Evolutionary conservation across 2,329 filamentous ascomycete genomes (phyloP), one percentile per base, ranked within the genome.

Genomic region (Waltergamsia citrina): DNA sequence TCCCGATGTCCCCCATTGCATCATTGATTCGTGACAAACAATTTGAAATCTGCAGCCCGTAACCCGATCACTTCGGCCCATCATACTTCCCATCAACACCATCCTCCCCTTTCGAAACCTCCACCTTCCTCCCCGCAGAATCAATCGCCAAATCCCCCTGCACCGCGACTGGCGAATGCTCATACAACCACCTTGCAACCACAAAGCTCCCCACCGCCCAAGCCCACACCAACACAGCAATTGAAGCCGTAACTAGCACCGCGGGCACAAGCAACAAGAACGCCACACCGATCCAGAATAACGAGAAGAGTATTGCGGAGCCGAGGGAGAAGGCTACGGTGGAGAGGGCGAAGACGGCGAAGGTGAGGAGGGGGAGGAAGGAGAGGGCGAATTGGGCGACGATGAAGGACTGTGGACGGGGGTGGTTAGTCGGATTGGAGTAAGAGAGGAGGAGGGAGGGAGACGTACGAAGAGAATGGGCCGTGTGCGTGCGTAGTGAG

Each of bases 211-310:
- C 71, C 7, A 81, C 59, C 7, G 69, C 76, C 75, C 78, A 84
- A 14, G 72, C 56, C 74, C 83, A 90, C 40, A 81, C 56, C 39
- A 79, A 67, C 1, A 77, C 58, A 5, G 74, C 81, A 16, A 77
- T 53, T 31, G 68, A 68, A 10, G 70, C 74, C 3, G 80, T 78
- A 41, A 85, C 53, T 53, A 84, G 71, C 24, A 90, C 59, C 1
- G 76, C 71, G 2, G 83, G 83, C 1, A 85, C 58, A 12, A 92
- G 67, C 26, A 88, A 51, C 31, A 85, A 51, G 9, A 83, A 60
- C 3, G 79, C 81, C 29, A 85, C 53, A 33, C 77, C 74, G 34
- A 77, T 68, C 64, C 76, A 80, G 60, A 82, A 78, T 31, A 82
- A 65, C 2, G 73, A 71, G 60, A 85, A 84, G 36, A 78, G 47